Conservation (phyloP, 2,329 filamentous ascomycete species). For the Verticillium isaacii region DNA sequence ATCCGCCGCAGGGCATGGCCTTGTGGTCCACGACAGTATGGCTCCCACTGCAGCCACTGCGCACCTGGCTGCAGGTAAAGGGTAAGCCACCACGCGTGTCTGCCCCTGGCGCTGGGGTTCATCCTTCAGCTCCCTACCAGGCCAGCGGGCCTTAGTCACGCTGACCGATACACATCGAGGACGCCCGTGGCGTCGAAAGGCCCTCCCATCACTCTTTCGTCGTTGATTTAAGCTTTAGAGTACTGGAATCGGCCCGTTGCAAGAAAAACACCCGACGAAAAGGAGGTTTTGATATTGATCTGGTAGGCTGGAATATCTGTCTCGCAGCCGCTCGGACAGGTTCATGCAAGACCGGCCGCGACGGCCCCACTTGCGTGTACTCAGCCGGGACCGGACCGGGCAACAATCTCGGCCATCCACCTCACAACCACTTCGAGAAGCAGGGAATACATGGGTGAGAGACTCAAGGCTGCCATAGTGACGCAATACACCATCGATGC, state of each 20-base stretch:
- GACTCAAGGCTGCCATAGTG: background rate
- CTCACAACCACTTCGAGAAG: background rate
- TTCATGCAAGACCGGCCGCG: background rate
- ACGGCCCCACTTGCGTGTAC: background rate
- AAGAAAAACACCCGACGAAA: background rate
- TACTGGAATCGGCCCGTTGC: background rate
- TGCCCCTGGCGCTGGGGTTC: background rate
- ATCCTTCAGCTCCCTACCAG: background rate
- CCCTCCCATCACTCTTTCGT: background rate
- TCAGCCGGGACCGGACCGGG: background rate
- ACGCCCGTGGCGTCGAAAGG: background rate
- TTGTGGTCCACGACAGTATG: background rate
- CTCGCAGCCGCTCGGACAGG: background rate
- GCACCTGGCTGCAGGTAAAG: background rate
- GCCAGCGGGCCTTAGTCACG: slow-evolving; percentile 1
- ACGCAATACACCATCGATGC: background rate
- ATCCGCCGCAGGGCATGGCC: background rate
- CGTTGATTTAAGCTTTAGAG: slow-evolving; percentile 4
- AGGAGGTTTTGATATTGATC: background rate
- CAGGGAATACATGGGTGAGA: background rate
- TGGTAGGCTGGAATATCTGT: background rate
- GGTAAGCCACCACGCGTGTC: background rate
- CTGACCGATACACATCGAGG: slow-evolving; percentile 1
- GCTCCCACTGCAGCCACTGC: background rate
- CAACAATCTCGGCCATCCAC: background rate